These are phyloP conservation scores for Coniophora puteana DNA, from an alignment of 1,284 basidiomycete genomes.

Conservation along the genomic window DNA sequence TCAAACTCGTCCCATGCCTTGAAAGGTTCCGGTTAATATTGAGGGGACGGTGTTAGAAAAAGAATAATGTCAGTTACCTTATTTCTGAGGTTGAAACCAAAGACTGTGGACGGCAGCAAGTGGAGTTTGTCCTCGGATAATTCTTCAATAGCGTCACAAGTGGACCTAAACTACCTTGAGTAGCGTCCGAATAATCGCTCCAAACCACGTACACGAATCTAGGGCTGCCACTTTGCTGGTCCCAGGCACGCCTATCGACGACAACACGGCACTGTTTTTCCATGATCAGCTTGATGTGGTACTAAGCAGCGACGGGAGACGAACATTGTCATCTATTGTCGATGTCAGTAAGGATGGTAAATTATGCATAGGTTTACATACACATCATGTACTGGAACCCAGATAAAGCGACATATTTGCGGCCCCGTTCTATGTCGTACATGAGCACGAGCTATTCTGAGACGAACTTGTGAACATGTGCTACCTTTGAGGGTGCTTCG, in stretches of 20 bases:
- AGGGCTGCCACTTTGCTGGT: background rate
- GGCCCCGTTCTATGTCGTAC: conserved; percentile 5
- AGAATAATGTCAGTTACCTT: conserved; percentile 1
- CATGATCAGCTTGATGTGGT: background rate
- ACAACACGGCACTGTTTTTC: conserved; percentile 3
- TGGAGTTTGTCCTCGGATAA: conserved; percentile 6
- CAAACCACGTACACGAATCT: background rate
- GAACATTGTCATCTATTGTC: background rate
- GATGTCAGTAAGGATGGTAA: background rate
- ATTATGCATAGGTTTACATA: conserved; percentile 6
- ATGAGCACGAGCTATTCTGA: too few species aligned
- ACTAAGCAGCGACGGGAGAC: background rate
- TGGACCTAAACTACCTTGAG: background rate
- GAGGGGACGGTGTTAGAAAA: background rate
- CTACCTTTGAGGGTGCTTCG: conserved; percentile 4
- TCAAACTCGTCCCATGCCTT: conserved; percentile 11
- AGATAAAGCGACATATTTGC: conserved; percentile 1
- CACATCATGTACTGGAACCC: conserved; percentile 8
- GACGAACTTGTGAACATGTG: background rate
- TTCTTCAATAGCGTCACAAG: background rate
- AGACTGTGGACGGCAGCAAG: conserved; percentile 10
- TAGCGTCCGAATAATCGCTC: background rate
- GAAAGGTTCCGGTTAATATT: background rate
- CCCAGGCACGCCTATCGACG: conserved; percentile 1
- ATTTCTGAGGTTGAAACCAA: conserved; percentile 12